These are phyloP conservation scores for Fusarium miscanthi DNA, from an alignment of 2,329 filamentous ascomycete species.

Conservation along the genomic window DNA sequence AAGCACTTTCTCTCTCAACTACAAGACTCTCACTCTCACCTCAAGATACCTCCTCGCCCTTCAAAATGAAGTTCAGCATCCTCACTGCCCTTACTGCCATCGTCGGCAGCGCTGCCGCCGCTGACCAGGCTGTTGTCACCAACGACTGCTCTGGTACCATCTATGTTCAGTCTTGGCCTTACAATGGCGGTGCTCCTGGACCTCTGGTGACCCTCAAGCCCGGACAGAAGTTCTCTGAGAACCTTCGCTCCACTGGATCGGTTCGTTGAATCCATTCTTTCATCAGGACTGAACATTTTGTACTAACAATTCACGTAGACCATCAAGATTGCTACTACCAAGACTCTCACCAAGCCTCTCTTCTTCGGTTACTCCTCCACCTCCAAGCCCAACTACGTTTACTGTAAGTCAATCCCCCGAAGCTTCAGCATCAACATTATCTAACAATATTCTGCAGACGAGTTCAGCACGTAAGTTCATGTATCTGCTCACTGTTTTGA, in stretches of 20 bases:
- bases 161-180: constrained; percentile 54
- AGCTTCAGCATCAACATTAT: neutral
- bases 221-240: constrained; percentile 52
- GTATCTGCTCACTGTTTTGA: accelerated
- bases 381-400: constrained; percentile 51
- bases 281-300: neutral
- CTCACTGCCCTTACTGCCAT: constrained; percentile 47
- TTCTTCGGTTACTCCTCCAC: constrained; percentile 58
- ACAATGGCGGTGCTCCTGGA: constrained; percentile 48
- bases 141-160: constrained; percentile 50
- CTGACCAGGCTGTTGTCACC: constrained; percentile 51
- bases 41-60: neutral
- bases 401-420: constrained; percentile 50
- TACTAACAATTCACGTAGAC: constrained; percentile 32
- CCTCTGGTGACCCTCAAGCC: constrained; percentile 49
- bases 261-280: neutral
- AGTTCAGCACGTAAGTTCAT: constrained; percentile 50
- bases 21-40: neutral
- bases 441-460: constrained; percentile 46
- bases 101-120: constrained; percentile 44
- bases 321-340: constrained; percentile 55
- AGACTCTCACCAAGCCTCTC: constrained; percentile 52
- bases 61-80: constrained; percentile 48
- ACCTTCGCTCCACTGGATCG: constrained; percentile 50
- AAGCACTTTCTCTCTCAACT: neutral